A percentile compares a stretch with the other conserved stretches of the same genome.
These are phyloP conservation scores for Hippophae tibetana DNA, from an alignment of 306 rosid species.

Conservation along the genomic window DNA sequence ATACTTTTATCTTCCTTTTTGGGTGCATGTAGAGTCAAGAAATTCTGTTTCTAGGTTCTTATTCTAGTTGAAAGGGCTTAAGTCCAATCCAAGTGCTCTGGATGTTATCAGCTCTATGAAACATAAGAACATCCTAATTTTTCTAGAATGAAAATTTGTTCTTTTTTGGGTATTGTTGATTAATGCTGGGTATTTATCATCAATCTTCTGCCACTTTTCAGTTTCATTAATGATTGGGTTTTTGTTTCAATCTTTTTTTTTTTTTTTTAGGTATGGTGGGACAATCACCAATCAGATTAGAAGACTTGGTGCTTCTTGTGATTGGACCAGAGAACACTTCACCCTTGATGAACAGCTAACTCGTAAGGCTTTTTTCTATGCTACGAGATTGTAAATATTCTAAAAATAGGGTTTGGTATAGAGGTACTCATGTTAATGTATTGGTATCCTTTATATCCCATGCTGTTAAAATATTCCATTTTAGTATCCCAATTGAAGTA, in stretches of 20 bases:
- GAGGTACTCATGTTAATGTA: no score
- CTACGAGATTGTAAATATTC: constrained; percentile 24
- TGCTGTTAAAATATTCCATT: no score
- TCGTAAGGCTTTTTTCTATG: constrained; percentile 77
- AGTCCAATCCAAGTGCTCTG: not conserved
- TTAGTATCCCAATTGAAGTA: no score
- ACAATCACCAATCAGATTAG: constrained; percentile 89
- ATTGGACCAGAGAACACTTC: constrained; percentile 91
- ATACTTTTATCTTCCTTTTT: no score
- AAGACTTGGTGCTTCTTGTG: constrained; percentile 99
- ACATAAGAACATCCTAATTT: not conserved
- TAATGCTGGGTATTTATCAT: no score
- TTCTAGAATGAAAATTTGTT: no score
- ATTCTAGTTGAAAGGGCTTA: not conserved
- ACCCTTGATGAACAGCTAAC: constrained; percentile 98
- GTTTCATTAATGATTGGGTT: not conserved
- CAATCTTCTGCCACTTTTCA: no score
- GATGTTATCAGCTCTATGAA: not conserved
- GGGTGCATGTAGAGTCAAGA: not conserved
- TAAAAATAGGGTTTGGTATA: not conserved
- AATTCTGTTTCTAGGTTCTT: not conserved
- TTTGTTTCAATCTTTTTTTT: not conserved
- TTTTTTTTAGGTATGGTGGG: constrained; percentile 69
- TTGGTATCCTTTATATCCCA: no score
- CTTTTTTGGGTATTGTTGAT: no score